Conservation (phyloP, 768 basidiomycete genomes). For the Lyophyllum shimeji region DNA sequence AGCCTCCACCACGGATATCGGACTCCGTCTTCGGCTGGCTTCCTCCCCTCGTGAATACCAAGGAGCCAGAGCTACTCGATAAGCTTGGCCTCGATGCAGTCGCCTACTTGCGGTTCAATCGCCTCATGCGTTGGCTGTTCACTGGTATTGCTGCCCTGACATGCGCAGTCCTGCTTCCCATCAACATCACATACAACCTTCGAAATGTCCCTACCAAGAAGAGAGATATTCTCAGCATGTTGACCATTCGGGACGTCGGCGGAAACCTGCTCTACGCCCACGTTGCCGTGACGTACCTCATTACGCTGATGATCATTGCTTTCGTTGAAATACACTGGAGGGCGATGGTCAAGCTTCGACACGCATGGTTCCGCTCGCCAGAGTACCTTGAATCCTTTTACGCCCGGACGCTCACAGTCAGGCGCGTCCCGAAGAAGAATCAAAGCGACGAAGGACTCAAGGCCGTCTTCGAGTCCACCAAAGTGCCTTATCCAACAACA, state of each 20-base stretch:
- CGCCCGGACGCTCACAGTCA: conserved; percentile 86
- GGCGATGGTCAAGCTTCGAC: conserved; percentile 75
- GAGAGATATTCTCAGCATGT: conserved; percentile 69
- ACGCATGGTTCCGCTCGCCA: conserved; percentile 86
- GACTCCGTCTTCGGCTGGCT: conserved; percentile 89
- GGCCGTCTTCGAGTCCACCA: conserved; percentile 68
- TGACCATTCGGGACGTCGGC: conserved; percentile 83
- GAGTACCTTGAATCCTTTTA: conserved; percentile 91
- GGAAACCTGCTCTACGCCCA: conserved; percentile 80
- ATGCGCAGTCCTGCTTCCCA: conserved; percentile 77
- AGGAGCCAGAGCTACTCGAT: conserved; percentile 86
- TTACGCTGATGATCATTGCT: conserved; percentile 72
- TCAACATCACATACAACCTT: conserved; percentile 86
- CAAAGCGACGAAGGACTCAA: conserved; percentile 86
- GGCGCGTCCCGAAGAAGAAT: conserved; percentile 73
- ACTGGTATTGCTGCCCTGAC: conserved; percentile 57
- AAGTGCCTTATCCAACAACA: conserved; percentile 88
- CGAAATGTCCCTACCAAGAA: conserved; percentile 48
- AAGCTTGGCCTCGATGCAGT: conserved; percentile 93
- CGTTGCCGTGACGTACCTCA: conserved; percentile 78
- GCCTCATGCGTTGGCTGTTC: conserved; percentile 80
- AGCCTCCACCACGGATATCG: conserved; percentile 77
- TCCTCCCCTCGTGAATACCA: conserved; percentile 76
- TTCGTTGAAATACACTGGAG: conserved; percentile 77
- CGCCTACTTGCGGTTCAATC: conserved; percentile 86